Evolutionary conservation across 2,329 filamentous ascomycete genomes (phyloP).

Genomic region (Orbilia oligospora): DNA sequence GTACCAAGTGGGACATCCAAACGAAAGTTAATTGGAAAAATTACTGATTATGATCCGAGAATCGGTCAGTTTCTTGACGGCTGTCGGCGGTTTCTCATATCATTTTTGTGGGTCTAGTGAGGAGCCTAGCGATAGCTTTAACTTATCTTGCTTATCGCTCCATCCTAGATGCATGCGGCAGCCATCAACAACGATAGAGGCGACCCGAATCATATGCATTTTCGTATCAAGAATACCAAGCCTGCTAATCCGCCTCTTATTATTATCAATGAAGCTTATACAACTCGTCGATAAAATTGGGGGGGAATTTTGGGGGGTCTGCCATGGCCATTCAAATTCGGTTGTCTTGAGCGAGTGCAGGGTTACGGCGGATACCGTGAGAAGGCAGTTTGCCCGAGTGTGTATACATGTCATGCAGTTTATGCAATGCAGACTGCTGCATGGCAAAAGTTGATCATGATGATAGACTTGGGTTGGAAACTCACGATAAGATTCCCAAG

Average conservation of each 20-base stretch:
- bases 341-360: background rate
- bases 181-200: conserved; percentile 25
- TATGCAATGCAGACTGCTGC: conserved; percentile 21
- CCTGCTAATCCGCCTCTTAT: conserved; percentile 4
- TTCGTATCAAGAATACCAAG: conserved; percentile 39
- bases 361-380: conserved; percentile 51
- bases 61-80: conserved; percentile 32
- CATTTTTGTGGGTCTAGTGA: conserved; percentile 13
- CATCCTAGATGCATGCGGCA: conserved; percentile 28
- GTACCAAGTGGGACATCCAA: conserved; percentile 20
- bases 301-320: conserved; percentile 20
- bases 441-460: conserved; percentile 7
- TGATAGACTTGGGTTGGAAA: background rate
- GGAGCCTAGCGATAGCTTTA: conserved; percentile 21
- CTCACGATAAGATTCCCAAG: conserved; percentile 20
- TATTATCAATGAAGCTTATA: conserved; percentile 51
- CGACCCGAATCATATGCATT: conserved; percentile 20
- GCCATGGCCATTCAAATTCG: background rate
- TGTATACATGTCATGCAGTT: conserved; percentile 26
- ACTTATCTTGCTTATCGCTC: conserved; percentile 44
- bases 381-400: background rate
- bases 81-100: conserved; percentile 40
- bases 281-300: conserved; percentile 14
- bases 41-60: conserved; percentile 39
- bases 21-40: conserved; percentile 13